Conservation (phyloP, 805 yeast genomes). For the Monosporozyma solicola region DNA sequence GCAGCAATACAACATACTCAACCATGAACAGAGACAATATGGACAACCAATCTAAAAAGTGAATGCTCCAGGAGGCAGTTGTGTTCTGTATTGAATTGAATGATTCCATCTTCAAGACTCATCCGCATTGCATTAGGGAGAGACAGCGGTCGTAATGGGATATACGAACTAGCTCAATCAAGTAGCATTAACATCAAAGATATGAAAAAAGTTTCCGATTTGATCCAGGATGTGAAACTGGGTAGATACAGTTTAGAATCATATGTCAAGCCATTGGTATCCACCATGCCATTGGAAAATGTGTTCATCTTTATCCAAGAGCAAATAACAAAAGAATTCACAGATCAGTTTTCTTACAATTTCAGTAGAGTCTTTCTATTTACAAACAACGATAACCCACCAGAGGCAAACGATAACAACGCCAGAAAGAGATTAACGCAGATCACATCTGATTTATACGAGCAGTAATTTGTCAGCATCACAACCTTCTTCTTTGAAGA, state of each 20-base stretch:
- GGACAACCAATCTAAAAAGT: slow-evolving; percentile 8
- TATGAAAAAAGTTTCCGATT: slow-evolving; percentile 47
- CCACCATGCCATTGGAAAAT: slow-evolving; percentile 29
- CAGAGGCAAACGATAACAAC: slow-evolving; percentile 31
- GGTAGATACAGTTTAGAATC: slow-evolving; percentile 20
- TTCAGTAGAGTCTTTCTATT: slow-evolving; percentile 57
- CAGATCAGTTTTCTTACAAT: slow-evolving; percentile 38
- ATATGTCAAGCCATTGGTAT: slow-evolving; percentile 21
- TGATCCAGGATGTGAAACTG: slow-evolving; percentile 36
- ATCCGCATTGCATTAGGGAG: slow-evolving; percentile 40
- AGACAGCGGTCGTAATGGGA: slow-evolving; percentile 34
- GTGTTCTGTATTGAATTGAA: slow-evolving; percentile 55
- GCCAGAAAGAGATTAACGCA: slow-evolving; percentile 44
- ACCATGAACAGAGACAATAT: no score
- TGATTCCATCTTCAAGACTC: slow-evolving; percentile 37
- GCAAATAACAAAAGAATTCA: slow-evolving; percentile 39
- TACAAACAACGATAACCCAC: slow-evolving; percentile 70
- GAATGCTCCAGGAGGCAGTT: slow-evolving; percentile 53
- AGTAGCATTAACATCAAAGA: slow-evolving; percentile 46
- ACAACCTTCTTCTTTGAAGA: slow-evolving; percentile 53
- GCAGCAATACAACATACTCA: no score
- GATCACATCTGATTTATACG: slow-evolving; percentile 51
- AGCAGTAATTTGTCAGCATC: slow-evolving; percentile 39
- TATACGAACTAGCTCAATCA: slow-evolving; percentile 43
- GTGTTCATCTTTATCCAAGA: slow-evolving; percentile 47